phyloP scores from a whole-genome alignment of 306 rosid species.

The Acacia confusa region DNA sequence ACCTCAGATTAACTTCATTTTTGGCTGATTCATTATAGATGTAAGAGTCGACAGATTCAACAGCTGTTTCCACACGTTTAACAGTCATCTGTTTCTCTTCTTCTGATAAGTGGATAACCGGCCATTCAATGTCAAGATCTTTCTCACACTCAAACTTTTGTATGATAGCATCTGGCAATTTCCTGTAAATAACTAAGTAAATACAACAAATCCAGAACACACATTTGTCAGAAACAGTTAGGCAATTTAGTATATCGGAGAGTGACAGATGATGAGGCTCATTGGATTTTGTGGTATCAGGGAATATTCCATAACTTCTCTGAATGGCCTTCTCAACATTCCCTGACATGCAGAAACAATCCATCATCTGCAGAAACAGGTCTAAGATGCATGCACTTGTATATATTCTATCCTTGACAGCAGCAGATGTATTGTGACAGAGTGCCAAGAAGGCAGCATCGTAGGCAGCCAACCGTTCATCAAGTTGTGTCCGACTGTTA shows the following conservation, averaged over 20 bases:
- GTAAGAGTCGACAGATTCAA: slow-evolving; percentile 48
- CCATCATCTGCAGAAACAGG: slow-evolving; percentile 85
- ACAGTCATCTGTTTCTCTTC: slow-evolving; percentile 69
- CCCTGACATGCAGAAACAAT: slow-evolving; percentile 85
- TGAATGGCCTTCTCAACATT: slow-evolving; percentile 75
- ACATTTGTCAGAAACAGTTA: slow-evolving; percentile 87
- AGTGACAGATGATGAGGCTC: slow-evolving; percentile 51
- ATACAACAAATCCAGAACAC: slow-evolving; percentile 89
- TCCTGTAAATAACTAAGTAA: slow-evolving; percentile 92
- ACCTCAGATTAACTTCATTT: slow-evolving; percentile 50
- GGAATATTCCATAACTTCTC: slow-evolving; percentile 54
- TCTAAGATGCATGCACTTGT: slow-evolving; percentile 85
- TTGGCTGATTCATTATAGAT: slow-evolving; percentile 52
- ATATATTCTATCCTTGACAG: slow-evolving; percentile 43
- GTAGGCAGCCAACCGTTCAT: slow-evolving; percentile 68
- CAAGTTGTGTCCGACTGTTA: slow-evolving; percentile 69
- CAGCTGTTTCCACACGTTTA: slow-evolving; percentile 64
- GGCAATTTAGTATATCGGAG: slow-evolving; percentile 68
- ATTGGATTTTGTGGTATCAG: slow-evolving; percentile 41
- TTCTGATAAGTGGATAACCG: slow-evolving; percentile 46
- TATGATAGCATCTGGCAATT: slow-evolving; percentile 74
- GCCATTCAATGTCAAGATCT: slow-evolving; percentile 84
- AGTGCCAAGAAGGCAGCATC: slow-evolving; percentile 69
- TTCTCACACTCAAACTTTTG: slow-evolving; percentile 86
- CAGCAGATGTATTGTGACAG: slow-evolving; percentile 50